These are phyloP conservation scores for Penicillium griseofulvum DNA, from an alignment of 2,329 filamentous ascomycete genomes.

Conservation along the genomic window DNA sequence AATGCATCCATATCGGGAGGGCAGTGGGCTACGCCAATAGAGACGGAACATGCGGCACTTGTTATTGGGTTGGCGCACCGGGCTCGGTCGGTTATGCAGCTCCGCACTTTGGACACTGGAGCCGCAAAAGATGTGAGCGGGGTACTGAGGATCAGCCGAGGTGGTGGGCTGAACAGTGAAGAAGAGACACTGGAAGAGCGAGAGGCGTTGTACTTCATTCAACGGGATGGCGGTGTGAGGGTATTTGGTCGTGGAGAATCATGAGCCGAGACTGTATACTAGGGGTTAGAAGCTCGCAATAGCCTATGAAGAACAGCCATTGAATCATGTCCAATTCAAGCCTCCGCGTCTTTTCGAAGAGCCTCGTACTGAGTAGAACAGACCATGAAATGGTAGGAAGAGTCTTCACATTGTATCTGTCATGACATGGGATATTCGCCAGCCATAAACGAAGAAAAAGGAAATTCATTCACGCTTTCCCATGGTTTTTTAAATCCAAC, in stretches of 20 bases:
- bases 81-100: constrained; percentile 67
- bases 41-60: constrained; percentile 69
- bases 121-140: constrained; percentile 89
- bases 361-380: constrained; percentile 6
- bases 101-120: constrained; percentile 79
- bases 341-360: not conserved
- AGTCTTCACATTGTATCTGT: constrained; percentile 39
- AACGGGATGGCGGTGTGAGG: constrained; percentile 72
- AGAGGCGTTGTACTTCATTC: constrained; percentile 79
- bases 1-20: constrained; percentile 34
- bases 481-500: constrained; percentile 30
- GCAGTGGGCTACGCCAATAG: constrained; percentile 61
- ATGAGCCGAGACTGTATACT: constrained; percentile 13
- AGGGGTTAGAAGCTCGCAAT: not conserved
- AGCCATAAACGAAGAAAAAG: constrained; percentile 38
- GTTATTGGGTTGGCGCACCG: constrained; percentile 70
- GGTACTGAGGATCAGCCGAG: constrained; percentile 71
- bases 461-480: constrained; percentile 40
- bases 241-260: constrained; percentile 80
- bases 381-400: constrained; percentile 25
- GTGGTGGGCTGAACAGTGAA: constrained; percentile 43
- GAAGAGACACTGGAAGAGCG: constrained; percentile 49
- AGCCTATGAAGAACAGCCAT: not conserved
- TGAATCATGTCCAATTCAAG: not conserved
- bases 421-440: constrained; percentile 40